Percentiles rank a stretch among this genome's conserved stretches.
Conservation (phyloP, 176 grass and related monocot species). For the Paspalum notatum region DNA sequence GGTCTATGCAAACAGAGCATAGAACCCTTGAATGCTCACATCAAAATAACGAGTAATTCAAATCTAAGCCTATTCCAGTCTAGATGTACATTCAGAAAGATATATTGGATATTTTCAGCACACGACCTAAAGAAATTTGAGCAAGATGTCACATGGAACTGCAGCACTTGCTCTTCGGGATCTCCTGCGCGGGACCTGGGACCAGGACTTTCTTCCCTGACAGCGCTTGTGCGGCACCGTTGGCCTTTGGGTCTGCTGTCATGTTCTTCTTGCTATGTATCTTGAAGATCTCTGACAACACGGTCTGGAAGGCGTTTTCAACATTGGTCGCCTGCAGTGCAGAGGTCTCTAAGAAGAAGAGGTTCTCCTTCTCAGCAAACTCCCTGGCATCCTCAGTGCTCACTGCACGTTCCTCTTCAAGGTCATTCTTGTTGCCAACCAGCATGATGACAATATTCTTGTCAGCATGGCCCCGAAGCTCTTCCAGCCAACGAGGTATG, state of each 20-base stretch:
- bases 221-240: slow-evolving; percentile 28
- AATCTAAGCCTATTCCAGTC: slow-evolving; percentile 44
- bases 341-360: slow-evolving; percentile 60
- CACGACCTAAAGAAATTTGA: neutral
- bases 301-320: slow-evolving; percentile 49
- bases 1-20: slow-evolving; percentile 27
- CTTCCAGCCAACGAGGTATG: slow-evolving; percentile 63
- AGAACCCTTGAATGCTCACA: slow-evolving; percentile 6
- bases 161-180: slow-evolving; percentile 64
- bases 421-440: slow-evolving; percentile 55
- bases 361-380: slow-evolving; percentile 60
- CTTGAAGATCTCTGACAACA: slow-evolving; percentile 61
- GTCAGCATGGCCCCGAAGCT: slow-evolving; percentile 55
- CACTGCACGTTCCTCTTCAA: slow-evolving; percentile 52
- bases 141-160: slow-evolving; percentile 34
- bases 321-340: slow-evolving; percentile 56
- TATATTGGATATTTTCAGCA: slow-evolving; percentile 23
- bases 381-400: slow-evolving; percentile 53
- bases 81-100: slow-evolving; percentile 49
- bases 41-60: slow-evolving; percentile 29
- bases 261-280: slow-evolving; percentile 68
- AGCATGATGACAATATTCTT: slow-evolving; percentile 65
- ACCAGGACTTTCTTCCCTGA: slow-evolving; percentile 56
- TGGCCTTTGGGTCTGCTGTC: slow-evolving; percentile 27
- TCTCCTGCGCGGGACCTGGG: slow-evolving; percentile 57